Base-by-base conservation (phyloP, 306 rosid species). In the Hippophae gyantsensis region DNA sequence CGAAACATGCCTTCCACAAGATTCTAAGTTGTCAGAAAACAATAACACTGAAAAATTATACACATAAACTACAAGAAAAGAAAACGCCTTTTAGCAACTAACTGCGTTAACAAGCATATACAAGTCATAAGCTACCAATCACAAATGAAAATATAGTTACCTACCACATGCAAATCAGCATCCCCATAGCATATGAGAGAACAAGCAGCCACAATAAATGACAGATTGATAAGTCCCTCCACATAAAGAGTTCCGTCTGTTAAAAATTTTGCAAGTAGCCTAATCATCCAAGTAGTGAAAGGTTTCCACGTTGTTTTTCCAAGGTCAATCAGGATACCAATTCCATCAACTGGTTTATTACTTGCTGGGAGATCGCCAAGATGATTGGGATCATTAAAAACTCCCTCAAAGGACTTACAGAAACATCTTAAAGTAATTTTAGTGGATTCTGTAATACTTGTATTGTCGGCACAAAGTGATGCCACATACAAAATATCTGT, bases 241-340 rank as follows among this genome's bases (percentile, higher is more conserved):
- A 92, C 96, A 71, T 76, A 80, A 40, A 92, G 81, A 42, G 95
- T 85, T 70, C 93, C 98, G 76, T 87, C 96, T 3, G 89, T 86
- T 25, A 92, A 67, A 71, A 80, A 92, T 81, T 75, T 88, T 47
- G 75, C 67, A 52, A 88, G 52, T 73, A 88, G 89, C 81, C 66
- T 92, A 65, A 92, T 74, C 75, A 82, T 80, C 93, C 96, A 92
- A 65, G 89, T 81, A 6, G 80, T 93, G 65, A 87, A 85, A 57
- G 89, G 86, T 56, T 69, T 89, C 96, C 95, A 85, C 69, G 95
- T 76, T 70, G 32, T 58, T 60, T 52, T 76, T n/a, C 79, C 77
- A 23, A 92, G 69, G 63, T 87, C 76, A 67, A 92, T 69, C 65
- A 85, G 67, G 57, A 92, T 65, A 58, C 98, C 98, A 66, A 55